A percentile compares a stretch with the other conserved stretches of the same genome.
Evolutionary conservation across 2,329 filamentous ascomycete species (phyloP).

Genomic region (Emergomyces pasteurianus): DNA sequence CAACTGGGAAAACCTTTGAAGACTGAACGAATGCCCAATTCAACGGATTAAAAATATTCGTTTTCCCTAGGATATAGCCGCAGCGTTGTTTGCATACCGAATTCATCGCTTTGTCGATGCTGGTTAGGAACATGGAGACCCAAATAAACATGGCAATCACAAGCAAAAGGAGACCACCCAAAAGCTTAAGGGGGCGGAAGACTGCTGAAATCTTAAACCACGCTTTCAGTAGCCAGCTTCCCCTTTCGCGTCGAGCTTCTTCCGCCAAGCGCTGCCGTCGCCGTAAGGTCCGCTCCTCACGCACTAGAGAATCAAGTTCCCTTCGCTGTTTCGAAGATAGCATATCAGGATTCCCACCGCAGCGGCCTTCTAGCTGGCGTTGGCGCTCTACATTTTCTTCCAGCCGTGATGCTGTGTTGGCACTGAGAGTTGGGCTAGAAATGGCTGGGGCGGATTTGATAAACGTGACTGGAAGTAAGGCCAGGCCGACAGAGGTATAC

Average conservation of each 20-base stretch:
- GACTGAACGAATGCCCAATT: conserved; percentile 80
- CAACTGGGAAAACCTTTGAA: conserved; percentile 74
- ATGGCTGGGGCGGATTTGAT: conserved; percentile 86
- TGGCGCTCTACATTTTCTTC: conserved; percentile 85
- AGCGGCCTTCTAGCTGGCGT: conserved; percentile 78
- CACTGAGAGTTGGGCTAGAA: conserved; percentile 66
- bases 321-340: conserved; percentile 76
- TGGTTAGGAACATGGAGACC: conserved; percentile 87
- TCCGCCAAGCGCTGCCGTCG: conserved; percentile 78
- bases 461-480: conserved; percentile 75
- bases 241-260: conserved; percentile 64
- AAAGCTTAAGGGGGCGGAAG: conserved; percentile 76
- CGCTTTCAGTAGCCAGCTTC: conserved; percentile 55
- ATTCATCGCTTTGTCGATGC: conserved; percentile 92
- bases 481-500: conserved; percentile 81
- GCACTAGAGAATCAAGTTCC: conserved; percentile 73
- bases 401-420: conserved; percentile 66
- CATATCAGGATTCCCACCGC: conserved; percentile 59
- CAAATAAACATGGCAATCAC: conserved; percentile 64
- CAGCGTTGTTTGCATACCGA: conserved; percentile 83
- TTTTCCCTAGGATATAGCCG: conserved; percentile 78
- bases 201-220: conserved; percentile 75
- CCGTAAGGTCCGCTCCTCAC: conserved; percentile 85
- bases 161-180: conserved; percentile 70
- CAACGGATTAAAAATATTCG: conserved; percentile 88